These are phyloP conservation scores for Claviceps pusilla DNA, from an alignment of 2,329 filamentous ascomycete genomes.

Conservation along the genomic window DNA sequence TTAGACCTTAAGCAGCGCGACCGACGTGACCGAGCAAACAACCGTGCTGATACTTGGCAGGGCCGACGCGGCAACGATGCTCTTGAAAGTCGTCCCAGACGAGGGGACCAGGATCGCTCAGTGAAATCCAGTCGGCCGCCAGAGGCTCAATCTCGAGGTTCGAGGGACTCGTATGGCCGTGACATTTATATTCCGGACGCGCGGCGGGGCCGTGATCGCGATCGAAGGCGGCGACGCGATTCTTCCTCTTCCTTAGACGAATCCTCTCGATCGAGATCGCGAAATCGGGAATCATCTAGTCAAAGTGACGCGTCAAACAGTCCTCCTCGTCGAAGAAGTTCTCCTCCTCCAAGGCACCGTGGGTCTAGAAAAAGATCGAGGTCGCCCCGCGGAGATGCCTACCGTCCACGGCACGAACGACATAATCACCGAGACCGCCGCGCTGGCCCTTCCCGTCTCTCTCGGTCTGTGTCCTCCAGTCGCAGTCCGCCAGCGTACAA, in stretches of 20 bases:
- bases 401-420: conserved; percentile 12
- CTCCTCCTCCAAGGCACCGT: conserved; percentile 17
- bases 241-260: conserved; percentile 21
- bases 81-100: conserved; percentile 25
- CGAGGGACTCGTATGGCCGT: conserved; percentile 29
- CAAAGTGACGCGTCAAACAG: conserved; percentile 19
- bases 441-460: conserved; percentile 11
- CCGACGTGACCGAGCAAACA: conserved; percentile 36
- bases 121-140: conserved; percentile 34
- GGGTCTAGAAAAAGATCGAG: conserved; percentile 25
- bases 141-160: conserved; percentile 26
- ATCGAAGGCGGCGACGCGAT: conserved; percentile 11
- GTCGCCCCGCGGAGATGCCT: conserved; percentile 19
- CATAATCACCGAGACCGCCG: conserved; percentile 11
- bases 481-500: conserved; percentile 31
- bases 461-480: conserved; percentile 22
- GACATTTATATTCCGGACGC: conserved; percentile 39
- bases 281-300: conserved; percentile 17
- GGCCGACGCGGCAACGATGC: conserved; percentile 38
- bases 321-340: conserved; percentile 19
- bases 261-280: conserved; percentile 20
- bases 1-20: conserved; percentile 53
- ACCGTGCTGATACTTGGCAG: conserved; percentile 38
- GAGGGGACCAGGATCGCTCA: conserved; percentile 28
- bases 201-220: conserved; percentile 27